These are phyloP conservation scores for Apophysomyces trapeziformis DNA, from an alignment of 371 early-diverging fungal genomes.

Conservation along the genomic window DNA sequence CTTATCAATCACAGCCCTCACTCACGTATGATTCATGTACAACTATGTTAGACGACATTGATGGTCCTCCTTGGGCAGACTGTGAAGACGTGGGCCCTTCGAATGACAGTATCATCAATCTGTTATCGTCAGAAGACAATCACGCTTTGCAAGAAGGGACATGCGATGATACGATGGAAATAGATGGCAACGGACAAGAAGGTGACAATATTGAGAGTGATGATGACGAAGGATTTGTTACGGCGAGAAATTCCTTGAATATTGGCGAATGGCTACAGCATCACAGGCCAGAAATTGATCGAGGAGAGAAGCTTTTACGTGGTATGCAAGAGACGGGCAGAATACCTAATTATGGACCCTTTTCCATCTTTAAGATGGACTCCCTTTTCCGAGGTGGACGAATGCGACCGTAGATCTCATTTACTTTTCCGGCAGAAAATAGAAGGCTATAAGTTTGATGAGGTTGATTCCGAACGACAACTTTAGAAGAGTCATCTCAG, in stretches of 20 bases:
- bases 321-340: constrained; percentile 1
- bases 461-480: too few relatives aligned
- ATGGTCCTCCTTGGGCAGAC: not conserved
- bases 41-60: not conserved
- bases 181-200: not conserved
- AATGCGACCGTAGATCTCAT: not conserved
- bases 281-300: not conserved
- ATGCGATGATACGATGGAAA: not conserved
- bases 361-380: not conserved
- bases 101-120: too few relatives aligned
- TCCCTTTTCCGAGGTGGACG: not conserved
- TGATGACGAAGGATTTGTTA: not conserved
- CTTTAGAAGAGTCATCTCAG: not conserved
- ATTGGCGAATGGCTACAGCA: constrained; percentile 2
- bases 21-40: constrained; percentile 6
- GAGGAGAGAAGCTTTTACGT: constrained; percentile 1
- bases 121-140: not conserved
- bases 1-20: not conserved
- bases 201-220: not conserved
- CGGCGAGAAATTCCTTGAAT: not conserved
- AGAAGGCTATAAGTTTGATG: too few relatives aligned
- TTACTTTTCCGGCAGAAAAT: not conserved
- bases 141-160: not conserved
- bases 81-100: not conserved
- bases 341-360: not conserved